phyloP scores from a whole-genome alignment of 495 filamentous ascomycete genomes.

The Aspergillus saccharolyticus region DNA sequence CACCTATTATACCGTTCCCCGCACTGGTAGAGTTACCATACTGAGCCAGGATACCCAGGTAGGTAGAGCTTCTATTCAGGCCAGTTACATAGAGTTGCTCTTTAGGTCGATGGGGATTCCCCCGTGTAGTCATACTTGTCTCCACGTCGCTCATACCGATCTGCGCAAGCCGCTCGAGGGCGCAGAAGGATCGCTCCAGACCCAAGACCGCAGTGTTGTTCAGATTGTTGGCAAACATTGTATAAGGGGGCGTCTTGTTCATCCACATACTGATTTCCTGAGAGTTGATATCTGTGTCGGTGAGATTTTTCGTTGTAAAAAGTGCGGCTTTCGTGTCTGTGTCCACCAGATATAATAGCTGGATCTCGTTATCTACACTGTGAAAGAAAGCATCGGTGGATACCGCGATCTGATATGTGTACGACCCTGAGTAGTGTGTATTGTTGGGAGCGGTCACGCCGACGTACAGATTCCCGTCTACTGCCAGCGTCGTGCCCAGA shows the following conservation, averaged over 20 bases:
- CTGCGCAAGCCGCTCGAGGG: slow-evolving; percentile 56
- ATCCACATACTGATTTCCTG: slow-evolving; percentile 49
- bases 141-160: slow-evolving; percentile 51
- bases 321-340: slow-evolving; percentile 73
- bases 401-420: slow-evolving; percentile 75
- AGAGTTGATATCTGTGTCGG: slow-evolving; percentile 40
- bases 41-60: slow-evolving; percentile 66
- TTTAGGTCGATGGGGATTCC: slow-evolving; percentile 58
- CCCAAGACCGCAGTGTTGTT: slow-evolving; percentile 58
- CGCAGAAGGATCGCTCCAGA: slow-evolving; percentile 69
- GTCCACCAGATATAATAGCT: slow-evolving; percentile 67
- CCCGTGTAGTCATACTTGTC: slow-evolving; percentile 62
- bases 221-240: slow-evolving; percentile 69
- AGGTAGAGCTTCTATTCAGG: slow-evolving; percentile 64
- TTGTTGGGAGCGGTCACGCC: slow-evolving; percentile 64
- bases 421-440: slow-evolving; percentile 53
- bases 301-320: slow-evolving; percentile 66
- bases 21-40: slow-evolving; percentile 48
- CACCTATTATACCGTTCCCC: slow-evolving; percentile 49
- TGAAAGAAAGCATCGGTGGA: slow-evolving; percentile 75
- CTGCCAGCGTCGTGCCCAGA: slow-evolving; percentile 25
- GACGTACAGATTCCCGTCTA: slow-evolving; percentile 63
- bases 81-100: slow-evolving; percentile 80
- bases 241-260: slow-evolving; percentile 58
- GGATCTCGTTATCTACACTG: slow-evolving; percentile 40